Base-by-base conservation (phyloP, 495 filamentous ascomycete species). In the Xylaria castorea region DNA sequence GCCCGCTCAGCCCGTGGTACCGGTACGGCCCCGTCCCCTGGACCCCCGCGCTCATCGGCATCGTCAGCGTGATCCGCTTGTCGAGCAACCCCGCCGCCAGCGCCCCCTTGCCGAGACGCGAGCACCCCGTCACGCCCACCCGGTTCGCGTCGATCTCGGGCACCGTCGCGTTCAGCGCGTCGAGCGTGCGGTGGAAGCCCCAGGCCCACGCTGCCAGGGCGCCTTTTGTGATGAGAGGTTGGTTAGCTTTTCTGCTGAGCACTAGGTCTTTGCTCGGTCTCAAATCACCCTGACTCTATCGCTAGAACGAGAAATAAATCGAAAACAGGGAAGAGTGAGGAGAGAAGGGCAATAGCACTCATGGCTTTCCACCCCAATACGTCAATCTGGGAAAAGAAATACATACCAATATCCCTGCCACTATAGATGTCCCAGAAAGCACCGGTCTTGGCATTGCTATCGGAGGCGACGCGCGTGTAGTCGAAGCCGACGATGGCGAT, bases 21-120 rank as follows among this genome's bases (percentile, higher is more conserved):
- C 86, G 80, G 76, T 88, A 88, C 30, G 85, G 86, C 0, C 86
- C 86, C 11, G 84, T 71, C 5, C 86, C 85, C 73, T 88, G 86
- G 11, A 87, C 83, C 4, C 86, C 86, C 50, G 83, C 83, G 73
- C 84, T 85, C 86, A 87, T 87, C 46, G 86, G 84, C 85, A 87
- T 87, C 44, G 86, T 88, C 12, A 88, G 68, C 6, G 86, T 85
- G 77, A 88, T 87, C 53, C 85, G 83, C 38, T 70, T 78, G 79
- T 88, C 86, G 48, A 88, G 83, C 6, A 88, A 81, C 0, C 86
- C 84, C 16, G 85, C 84, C 2, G 85, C 86, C 0, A 88, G 81
- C 14, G 86, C 86, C 3, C 81, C 85, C 70, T 88, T 87, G 40
- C 85, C 86, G 0, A 87, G 81, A 0, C 85, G 85, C 12, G 85